Percentiles rank a stretch among this genome's conserved stretches.
phyloP scores from a whole-genome alignment of 257 asterid species.

The Linaria vulgaris region DNA sequence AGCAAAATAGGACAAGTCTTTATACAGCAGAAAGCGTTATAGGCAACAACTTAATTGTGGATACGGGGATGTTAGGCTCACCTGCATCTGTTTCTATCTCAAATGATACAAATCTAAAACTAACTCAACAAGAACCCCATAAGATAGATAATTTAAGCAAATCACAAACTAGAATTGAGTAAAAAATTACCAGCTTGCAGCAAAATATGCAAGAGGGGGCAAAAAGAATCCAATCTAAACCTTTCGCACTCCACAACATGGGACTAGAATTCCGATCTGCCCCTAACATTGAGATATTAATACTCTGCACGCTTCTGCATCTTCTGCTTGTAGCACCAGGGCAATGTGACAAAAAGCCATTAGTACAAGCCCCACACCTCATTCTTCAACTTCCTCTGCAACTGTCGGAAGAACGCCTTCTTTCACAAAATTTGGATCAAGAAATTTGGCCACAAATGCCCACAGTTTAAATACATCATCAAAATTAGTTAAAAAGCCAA shows the following conservation, averaged over 20 bases:
- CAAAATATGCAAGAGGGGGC: slow-evolving; percentile 40
- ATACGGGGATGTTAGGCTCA: slow-evolving; percentile 27
- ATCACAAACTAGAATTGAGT: slow-evolving; percentile 54
- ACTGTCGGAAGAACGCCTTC: slow-evolving; percentile 76
- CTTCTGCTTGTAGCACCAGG: slow-evolving; percentile 15
- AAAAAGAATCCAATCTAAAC: slow-evolving; percentile 31
- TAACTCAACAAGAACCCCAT: slow-evolving; percentile 52
- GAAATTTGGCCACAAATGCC: slow-evolving; percentile 94
- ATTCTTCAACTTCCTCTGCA: slow-evolving; percentile 63
- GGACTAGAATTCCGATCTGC: slow-evolving; percentile 4
- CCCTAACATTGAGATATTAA: slow-evolving; percentile 7
- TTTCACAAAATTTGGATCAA: slow-evolving; percentile 72
- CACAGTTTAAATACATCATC: slow-evolving; percentile 95
- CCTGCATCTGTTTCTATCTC: slow-evolving; percentile 44
- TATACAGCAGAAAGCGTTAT: slow-evolving; percentile 49
- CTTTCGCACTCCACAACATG: no score
- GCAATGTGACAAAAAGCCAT: slow-evolving; percentile 21
- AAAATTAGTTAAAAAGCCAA: slow-evolving; percentile 80
- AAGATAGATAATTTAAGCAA: slow-evolving; percentile 52
- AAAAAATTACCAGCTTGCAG: slow-evolving; percentile 48
- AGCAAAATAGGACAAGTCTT: slow-evolving; percentile 32
- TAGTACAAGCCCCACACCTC: slow-evolving; percentile 23
- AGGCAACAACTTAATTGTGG: slow-evolving; percentile 30
- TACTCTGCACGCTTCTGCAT: slow-evolving; percentile 25
- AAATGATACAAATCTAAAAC: slow-evolving; percentile 49